Base-by-base conservation (phyloP, 768 basidiomycete genomes). In the Rhizopogon rudus region DNA sequence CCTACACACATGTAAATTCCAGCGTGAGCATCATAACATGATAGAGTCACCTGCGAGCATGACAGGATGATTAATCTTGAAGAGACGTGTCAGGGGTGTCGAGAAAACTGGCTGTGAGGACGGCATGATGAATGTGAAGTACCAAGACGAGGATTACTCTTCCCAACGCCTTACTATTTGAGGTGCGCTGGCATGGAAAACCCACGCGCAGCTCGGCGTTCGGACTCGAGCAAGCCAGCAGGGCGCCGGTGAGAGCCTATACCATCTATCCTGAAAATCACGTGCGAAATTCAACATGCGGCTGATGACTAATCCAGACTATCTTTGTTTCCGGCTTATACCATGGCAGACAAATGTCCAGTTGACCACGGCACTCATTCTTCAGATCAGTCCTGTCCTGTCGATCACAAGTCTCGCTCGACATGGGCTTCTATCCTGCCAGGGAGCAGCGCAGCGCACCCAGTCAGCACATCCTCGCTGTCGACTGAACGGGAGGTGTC, bases 21-120 rank as follows among this genome's bases (percentile, higher is more conserved):
- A 12, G 7, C 40, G 56, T 42, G 52, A 52, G n/a, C 29, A 53
- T 42, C 16, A 44, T 31, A 48, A 5, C 13, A 37, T 20, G 16
- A 16, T 46, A 31, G 13, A 56, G 63, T 53, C 63, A 67, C 86
- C 88, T 61, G 91, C 91, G 29, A 93, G 77, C 81, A 93, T 84
- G 65, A 93, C 85, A 5, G 91, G 91, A 64, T 93, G 91, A 69
- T 81, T 83, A 57, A 93, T 86, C 42, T 76, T 77, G 74, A 93
- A 92, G 55, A 92, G 69, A 62, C 75, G 79, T 4, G 90, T 91
- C 62, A 93, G 78, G 7, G 86, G 84, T 0, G 90, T 92, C 5
- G 79, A 73, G 69, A 93, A 86, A 16, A 88, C 71, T 16, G 82
- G 79, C 40, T 71, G 62, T 9, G 85, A 87, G 45, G 87, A 81